These are phyloP conservation scores for Spencermartinsiella ligniputridi DNA, from an alignment of 1,139 yeast species.

Conservation along the genomic window DNA sequence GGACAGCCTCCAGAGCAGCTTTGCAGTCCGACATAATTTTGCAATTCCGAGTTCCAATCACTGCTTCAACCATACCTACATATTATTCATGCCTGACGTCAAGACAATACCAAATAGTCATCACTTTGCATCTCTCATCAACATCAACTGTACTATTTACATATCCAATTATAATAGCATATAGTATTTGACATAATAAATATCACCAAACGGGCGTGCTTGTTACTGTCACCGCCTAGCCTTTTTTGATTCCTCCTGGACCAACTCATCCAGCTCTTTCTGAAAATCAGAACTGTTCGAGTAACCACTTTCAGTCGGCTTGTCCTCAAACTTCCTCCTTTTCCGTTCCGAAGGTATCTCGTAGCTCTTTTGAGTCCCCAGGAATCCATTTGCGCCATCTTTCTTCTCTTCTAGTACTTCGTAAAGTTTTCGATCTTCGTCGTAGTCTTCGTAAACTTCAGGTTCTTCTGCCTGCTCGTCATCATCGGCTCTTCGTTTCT, in stretches of 20 bases:
- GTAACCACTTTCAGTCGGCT: no score
- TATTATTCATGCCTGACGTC: constrained; percentile 4
- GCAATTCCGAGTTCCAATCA: neutral
- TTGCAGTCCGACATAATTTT: neutral
- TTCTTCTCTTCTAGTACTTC: constrained; percentile 40
- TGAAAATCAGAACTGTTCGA: constrained; percentile 6
- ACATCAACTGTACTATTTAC: constrained; percentile 3
- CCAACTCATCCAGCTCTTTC: constrained; percentile 10
- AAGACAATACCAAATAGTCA: constrained; percentile 1
- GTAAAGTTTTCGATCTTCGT: constrained; percentile 31
- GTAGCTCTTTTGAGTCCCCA: constrained; percentile 23
- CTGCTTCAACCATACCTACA: constrained; percentile 2
- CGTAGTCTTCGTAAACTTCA: constrained; percentile 7
- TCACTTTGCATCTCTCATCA: neutral
- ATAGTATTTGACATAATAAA: neutral
- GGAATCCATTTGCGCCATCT: constrained; percentile 20
- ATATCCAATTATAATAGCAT: neutral
- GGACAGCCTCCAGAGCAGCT: neutral
- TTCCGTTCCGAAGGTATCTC: constrained; percentile 22
- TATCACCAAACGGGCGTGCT: constrained; percentile 1
- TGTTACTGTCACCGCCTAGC: neutral
- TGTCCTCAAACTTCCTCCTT: constrained; percentile 10
- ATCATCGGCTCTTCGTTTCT: constrained; percentile 4
- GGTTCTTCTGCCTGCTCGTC: constrained; percentile 18
- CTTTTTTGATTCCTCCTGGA: constrained; percentile 7